phyloP scores from a whole-genome alignment of 75 land plant species.

The Cryptomeria japonica region DNA sequence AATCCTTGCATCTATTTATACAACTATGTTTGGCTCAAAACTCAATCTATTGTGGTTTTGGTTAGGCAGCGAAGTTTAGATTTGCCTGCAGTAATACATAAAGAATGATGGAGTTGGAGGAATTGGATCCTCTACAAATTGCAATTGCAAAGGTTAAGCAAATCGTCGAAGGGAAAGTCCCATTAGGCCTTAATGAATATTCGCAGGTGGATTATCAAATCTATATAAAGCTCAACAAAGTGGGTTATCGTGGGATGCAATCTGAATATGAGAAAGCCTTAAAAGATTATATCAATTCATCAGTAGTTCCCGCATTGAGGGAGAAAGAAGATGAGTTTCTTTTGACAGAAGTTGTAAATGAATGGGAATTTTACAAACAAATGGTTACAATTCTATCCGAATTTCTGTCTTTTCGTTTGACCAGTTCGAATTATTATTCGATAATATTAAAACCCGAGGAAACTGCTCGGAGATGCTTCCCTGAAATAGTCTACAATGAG shows the following conservation, averaged over 20 bases:
- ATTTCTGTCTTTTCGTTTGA: background rate
- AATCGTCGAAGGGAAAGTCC: background rate
- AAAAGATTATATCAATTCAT: constrained; percentile 67
- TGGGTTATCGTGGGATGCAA: constrained; percentile 65
- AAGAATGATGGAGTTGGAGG: constrained; percentile 31
- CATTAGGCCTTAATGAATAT: constrained; percentile 50
- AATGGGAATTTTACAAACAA: too few species aligned
- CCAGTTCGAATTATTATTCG: constrained; percentile 60
- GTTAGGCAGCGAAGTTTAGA: too few species aligned
- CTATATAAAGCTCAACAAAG: constrained; percentile 76
- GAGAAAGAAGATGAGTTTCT: constrained; percentile 78
- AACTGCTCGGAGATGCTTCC: too few species aligned
- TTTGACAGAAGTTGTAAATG: too few species aligned
- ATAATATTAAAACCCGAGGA: too few species aligned
- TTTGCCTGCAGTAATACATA: too few species aligned
- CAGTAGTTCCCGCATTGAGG: constrained; percentile 76
- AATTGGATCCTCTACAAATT: constrained; percentile 56
- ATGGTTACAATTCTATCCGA: too few species aligned
- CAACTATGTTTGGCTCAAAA: too few species aligned
- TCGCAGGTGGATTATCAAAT: constrained; percentile 65
- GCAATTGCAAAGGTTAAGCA: constrained; percentile 35
- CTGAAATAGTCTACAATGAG: constrained; percentile 13
- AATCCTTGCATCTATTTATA: too few species aligned
- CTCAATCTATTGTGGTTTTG: too few species aligned
- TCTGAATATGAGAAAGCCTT: constrained; percentile 68